Evolutionary conservation across 2,329 filamentous ascomycete genomes (phyloP), one percentile per base, ranked within the genome.

Genomic region (Aspergillus jensenii): DNA sequence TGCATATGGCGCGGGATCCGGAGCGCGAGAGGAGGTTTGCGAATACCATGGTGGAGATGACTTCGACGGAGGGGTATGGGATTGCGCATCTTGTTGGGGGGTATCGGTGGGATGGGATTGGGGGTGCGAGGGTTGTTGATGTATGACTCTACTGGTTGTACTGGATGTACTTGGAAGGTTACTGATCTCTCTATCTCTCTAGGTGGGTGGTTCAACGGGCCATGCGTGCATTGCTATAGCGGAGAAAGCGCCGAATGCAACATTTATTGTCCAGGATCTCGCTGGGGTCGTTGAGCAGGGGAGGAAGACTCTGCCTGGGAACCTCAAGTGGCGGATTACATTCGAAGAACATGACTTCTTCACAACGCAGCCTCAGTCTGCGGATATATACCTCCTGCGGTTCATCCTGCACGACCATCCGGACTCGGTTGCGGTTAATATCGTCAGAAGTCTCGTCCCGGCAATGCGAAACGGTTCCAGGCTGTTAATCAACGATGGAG

Each of bases 31-130:
- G 77, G 60, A 76, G 81, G 52, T 83, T 86, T 72, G 82, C 80
- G 6, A 74, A 74, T 8, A 83, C 82, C 39, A 86, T 87, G 84
- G 71, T 73, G 2, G 83, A 78, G 52, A 71, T 86, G 52, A 82
- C 81, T 0, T 79, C 77, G 2, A 83, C 81, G 56, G 81, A 85
- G 63, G 84, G 84, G 0, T 85, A 84, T 62, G 82, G 84, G 61
- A 65, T 84, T 4, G 71, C 71, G 23, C 78, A 85, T 62, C 74
- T 87, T 9, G 75, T 85, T 2, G 71, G 83, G 39, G 81, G 79
- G 44, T 86, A 82, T 63, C 80, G 85, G 63, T 81, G 87, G 64
- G 69, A 75, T 1, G 75, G 74, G 1, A 68, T 86, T 2, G 60
- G 60, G 6, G 65, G 71, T 5, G 84, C 79, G 3, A 83, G 77